Base-by-base conservation (phyloP, 176 grass and related monocot species). In the Cenchrus fungigraminus region DNA sequence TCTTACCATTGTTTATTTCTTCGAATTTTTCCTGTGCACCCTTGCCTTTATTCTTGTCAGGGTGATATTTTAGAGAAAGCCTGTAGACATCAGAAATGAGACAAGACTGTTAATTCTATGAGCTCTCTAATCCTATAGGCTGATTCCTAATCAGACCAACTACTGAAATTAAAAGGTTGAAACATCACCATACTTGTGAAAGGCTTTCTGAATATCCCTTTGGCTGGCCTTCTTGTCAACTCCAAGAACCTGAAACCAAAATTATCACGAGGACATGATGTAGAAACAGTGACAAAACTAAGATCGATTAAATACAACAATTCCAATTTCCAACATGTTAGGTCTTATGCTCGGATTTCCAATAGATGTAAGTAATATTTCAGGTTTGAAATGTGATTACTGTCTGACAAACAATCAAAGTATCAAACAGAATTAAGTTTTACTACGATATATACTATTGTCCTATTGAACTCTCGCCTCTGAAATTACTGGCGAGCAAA, bases 21-120 rank as follows among this genome's bases (percentile, higher is more conserved):
- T 89, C 87, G 81, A 98, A 98, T 71, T 92, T 95, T 79, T 95
- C 89, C 73, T 95, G 93, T 47, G 93, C 96, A 2, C 88, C 89
- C 70, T 95, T 95, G 58, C 47, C 70, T 92, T 95, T 98, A 77
- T 98, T 98, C 90, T 98, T 98, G 83, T 98, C 96, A 82, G 96
- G 96, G 59, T 98, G 96, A 62, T 98, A 95, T 69, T 98, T 82
- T 57, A 98, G 86, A 65, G 96, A 98, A 12, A 98, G 87, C 83
- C 96, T 98, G 85, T 2, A 78, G 31, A 31, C 16, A 87, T 61
- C 20, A 15, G 2, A 87, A 49, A 84, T 63, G 64, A 44, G 76
- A 87, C 11, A 67, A 37, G 4, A 6, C 59, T 70, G 37, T 49
- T 50, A 4, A 59, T n/a, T n/a, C 19, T 55, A 71, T 63, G 70